Conservation (phyloP, 2,329 filamentous ascomycete genomes). For the Pestalotiopsis sp. region DNA sequence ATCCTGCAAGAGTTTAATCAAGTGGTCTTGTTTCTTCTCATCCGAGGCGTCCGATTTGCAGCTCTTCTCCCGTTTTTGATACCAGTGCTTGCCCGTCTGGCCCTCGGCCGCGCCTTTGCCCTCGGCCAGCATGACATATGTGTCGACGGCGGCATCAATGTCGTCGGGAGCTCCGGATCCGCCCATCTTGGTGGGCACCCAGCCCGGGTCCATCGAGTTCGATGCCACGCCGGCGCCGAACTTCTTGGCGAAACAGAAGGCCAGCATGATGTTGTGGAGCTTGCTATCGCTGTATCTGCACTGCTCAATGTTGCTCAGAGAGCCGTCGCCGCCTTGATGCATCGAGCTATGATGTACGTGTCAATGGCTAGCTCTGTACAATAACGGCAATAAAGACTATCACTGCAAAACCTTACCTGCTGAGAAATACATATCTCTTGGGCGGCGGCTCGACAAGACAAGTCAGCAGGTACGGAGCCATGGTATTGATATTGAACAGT, state of each 20-base stretch:
- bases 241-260: conserved; percentile 53
- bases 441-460: conserved; percentile 45
- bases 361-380: background rate
- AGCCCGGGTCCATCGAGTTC: conserved; percentile 54
- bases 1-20: conserved; percentile 39
- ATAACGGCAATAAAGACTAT: background rate
- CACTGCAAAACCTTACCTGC: conserved; percentile 16
- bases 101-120: conserved; percentile 33
- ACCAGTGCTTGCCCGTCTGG: conserved; percentile 41
- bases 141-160: conserved; percentile 48
- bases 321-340: conserved; percentile 48
- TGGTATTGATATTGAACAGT: conserved; percentile 57
- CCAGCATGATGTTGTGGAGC: conserved; percentile 57
- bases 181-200: conserved; percentile 59
- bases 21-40: conserved; percentile 42
- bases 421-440: conserved; percentile 53
- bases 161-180: conserved; percentile 48
- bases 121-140: conserved; percentile 48
- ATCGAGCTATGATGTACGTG: conserved; percentile 38
- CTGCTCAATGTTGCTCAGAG: conserved; percentile 36
- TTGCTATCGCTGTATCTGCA: conserved; percentile 56
- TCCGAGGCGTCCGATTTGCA: conserved; percentile 36
- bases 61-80: conserved; percentile 29
- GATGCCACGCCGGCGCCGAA: conserved; percentile 42
- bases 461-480: conserved; percentile 60